Evolutionary conservation across 2,329 filamentous ascomycete genomes (phyloP).

Genomic region (Clonostachys sp.): DNA sequence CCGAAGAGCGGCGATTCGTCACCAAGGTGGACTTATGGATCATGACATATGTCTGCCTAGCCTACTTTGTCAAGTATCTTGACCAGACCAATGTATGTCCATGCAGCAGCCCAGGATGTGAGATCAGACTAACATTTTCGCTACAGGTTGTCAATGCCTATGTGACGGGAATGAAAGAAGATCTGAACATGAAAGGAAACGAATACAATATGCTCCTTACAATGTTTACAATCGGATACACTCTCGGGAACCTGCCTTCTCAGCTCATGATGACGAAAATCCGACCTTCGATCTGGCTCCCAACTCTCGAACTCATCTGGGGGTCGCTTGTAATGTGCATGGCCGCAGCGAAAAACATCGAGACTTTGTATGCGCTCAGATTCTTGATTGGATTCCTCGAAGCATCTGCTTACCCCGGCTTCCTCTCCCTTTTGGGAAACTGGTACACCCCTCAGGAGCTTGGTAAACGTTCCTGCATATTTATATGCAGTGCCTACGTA

Average conservation of each 20-base stretch:
- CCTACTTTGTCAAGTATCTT: conserved; percentile 28
- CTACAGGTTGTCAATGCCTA: conserved; percentile 25
- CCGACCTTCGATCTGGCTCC: conserved; percentile 28
- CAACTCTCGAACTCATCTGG: conserved; percentile 21
- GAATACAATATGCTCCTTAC: conserved; percentile 45
- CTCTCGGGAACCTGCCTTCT: conserved; percentile 34
- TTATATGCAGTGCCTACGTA: conserved; percentile 25
- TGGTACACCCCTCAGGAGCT: conserved; percentile 35
- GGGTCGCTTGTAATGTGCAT: conserved; percentile 23
- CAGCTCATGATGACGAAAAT: conserved; percentile 29
- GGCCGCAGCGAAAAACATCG: conserved; percentile 24
- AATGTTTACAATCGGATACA: conserved; percentile 54
- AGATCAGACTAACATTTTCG: not conserved
- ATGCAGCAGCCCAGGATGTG: too few species aligned
- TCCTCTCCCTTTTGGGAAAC: conserved; percentile 26
- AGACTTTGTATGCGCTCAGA: conserved; percentile 24
- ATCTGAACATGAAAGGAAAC: conserved; percentile 43
- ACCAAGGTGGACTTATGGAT: conserved; percentile 26
- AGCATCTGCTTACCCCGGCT: conserved; percentile 24
- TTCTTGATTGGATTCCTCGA: conserved; percentile 32
- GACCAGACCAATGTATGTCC: conserved; percentile 17
- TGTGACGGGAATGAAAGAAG: conserved; percentile 40
- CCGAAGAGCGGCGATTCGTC: conserved; percentile 21
- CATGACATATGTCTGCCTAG: conserved; percentile 23
- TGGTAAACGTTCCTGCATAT: conserved; percentile 31